Conservation (phyloP, 2,329 filamentous ascomycete species). For the Aspergillus texensis region DNA sequence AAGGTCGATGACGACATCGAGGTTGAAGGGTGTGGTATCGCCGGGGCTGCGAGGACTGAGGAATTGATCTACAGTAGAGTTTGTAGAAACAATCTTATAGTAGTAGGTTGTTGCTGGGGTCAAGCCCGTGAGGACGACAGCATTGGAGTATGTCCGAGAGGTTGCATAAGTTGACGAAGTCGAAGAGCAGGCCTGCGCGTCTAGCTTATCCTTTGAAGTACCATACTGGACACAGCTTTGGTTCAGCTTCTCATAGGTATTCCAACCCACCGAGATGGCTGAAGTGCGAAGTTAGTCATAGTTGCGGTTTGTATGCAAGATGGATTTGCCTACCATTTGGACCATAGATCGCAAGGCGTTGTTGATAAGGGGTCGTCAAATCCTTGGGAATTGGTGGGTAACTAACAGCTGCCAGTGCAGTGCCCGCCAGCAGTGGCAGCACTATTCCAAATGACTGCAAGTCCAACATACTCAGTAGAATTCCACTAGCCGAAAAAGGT, state of each 20-base stretch:
- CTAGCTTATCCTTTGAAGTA: slow-evolving; percentile 44
- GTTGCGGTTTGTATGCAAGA: not conserved
- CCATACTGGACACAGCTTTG: slow-evolving; percentile 58
- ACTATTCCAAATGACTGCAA: not conserved
- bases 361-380: slow-evolving; percentile 57
- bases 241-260: slow-evolving; percentile 54
- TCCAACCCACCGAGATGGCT: slow-evolving; percentile 61
- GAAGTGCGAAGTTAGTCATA: not conserved
- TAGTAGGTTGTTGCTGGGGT: slow-evolving; percentile 60
- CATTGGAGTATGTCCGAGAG: slow-evolving; percentile 58
- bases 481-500: too few relatives aligned
- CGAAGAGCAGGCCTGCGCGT: slow-evolving; percentile 47
- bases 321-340: slow-evolving; percentile 46
- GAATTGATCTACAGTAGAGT: slow-evolving; percentile 58
- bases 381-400: slow-evolving; percentile 54
- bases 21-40: slow-evolving; percentile 57
- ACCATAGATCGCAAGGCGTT: slow-evolving; percentile 56
- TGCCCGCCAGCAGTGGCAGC: not conserved
- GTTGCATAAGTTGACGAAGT: slow-evolving; percentile 55
- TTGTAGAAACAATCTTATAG: slow-evolving; percentile 61
- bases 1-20: slow-evolving; percentile 58
- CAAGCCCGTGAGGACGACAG: slow-evolving; percentile 51
- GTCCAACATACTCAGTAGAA: not conserved
- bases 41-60: slow-evolving; percentile 57
- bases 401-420: slow-evolving; percentile 32